Evolutionary conservation across 2,329 filamentous ascomycete genomes (phyloP), one percentile per base, ranked within the genome.

Genomic region (Mollisia scopiformis): DNA sequence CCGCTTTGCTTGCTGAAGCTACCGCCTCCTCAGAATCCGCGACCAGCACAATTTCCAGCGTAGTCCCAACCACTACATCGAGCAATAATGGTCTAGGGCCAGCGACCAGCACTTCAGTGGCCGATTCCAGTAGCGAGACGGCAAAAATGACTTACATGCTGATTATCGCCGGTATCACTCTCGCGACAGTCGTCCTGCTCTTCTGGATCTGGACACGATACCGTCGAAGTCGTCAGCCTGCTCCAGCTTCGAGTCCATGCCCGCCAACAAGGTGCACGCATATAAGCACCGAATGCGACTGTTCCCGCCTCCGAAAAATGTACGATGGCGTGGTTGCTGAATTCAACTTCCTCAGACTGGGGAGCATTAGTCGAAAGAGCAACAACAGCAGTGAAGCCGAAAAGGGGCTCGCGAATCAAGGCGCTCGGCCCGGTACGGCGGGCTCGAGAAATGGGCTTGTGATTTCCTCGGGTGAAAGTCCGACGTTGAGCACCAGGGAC

Each of bases 191-290:
- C 5, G 49, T 61, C 25, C 30, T 52, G 5, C 43, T 55, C 3
- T 58, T 63, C 21, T 61, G 51, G 43, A 55, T 63, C 43, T 61
- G 52, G 30, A 55, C 54, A 16, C 46, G 47, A 16, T 56, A 63
- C 16, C 50, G 55, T 16, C 49, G 25, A 41, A 11, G 27, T 4
- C 43, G 43, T 13, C 43, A 27, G 7, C 6, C 43, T 16, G 3
- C 43, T 16, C 21, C 23, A 47, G 7, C 23, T 4, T 27, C 25
- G 11, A 16, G 4, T 28, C 43, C 43, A 47, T 28, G 25, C 28
- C 23, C 23, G 21, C 43, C 43, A 16, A 16, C 21, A 13, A 25
- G 21, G 10, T 47, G 43, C 14, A 25, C 28, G n/a, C 43, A 47
- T 16, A 47, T 16, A 25, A 6, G 6, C 10, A 2, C 11, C 11